Evolutionary conservation across 305 asterid genomes (phyloP).

Genomic region (Fraxinus sp.): DNA sequence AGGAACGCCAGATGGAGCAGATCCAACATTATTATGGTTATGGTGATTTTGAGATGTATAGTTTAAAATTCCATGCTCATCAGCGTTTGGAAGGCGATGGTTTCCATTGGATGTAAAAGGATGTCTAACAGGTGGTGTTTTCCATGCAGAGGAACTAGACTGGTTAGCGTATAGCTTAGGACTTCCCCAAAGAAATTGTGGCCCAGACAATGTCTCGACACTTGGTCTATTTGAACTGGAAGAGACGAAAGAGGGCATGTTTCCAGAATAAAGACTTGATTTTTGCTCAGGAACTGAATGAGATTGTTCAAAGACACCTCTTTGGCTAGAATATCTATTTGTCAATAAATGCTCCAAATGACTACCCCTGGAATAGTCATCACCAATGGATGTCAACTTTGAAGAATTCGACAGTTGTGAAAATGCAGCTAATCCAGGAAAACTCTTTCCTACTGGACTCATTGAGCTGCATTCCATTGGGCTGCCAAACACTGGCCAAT

Average conservation of each 20-base stretch:
- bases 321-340: conserved; percentile 23
- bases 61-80: conserved; percentile 29
- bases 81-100: conserved; percentile 33
- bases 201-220: conserved; percentile 42
- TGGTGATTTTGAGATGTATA: conserved; percentile 18
- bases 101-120: conserved; percentile 34
- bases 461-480: conserved; percentile 42
- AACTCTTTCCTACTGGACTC: conserved; percentile 37
- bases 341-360: neutral
- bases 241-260: conserved; percentile 43
- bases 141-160: conserved; percentile 27
- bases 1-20: conserved; percentile 66
- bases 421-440: conserved; percentile 51
- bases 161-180: conserved; percentile 39
- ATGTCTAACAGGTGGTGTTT: conserved; percentile 27
- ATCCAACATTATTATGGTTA: conserved; percentile 40
- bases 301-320: conserved; percentile 36
- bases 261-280: conserved; percentile 34
- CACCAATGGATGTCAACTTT: conserved; percentile 24
- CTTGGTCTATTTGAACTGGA: conserved; percentile 41
- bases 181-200: conserved; percentile 56
- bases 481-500: conserved; percentile 55
- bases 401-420: conserved; percentile 32
- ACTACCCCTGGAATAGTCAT: neutral
- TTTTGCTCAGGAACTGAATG: conserved; percentile 52